Evolutionary conservation across 495 filamentous ascomycete genomes (phyloP), one percentile per base, ranked within the genome.

Genomic region (Saxophila tyrrhenica): DNA sequence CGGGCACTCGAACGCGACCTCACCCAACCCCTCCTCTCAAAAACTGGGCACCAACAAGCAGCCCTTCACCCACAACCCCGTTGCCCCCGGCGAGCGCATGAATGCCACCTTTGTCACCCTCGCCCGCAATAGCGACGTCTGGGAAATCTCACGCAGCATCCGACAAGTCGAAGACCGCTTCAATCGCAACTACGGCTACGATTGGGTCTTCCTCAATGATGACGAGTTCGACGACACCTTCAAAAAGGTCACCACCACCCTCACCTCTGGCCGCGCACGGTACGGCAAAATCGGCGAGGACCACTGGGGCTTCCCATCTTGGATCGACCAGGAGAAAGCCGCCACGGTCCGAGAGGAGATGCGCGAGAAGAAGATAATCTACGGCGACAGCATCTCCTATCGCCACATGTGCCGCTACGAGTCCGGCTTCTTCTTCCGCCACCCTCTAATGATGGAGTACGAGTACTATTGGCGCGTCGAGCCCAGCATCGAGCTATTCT

Each of bases 171-270:
- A 98, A 71, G 92, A 98, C 66, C 85, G 92, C 59, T 97, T 98
- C 81, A 98, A 98, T 70, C 79, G 81, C 60, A 84, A 89, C 48
- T 97, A 84, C 69, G 83, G 96, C 73, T 98, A 98, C 69, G 92
- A 97, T 65, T 98, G 92, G 92, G 94, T 98, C 24, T 98, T 98
- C 73, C 69, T 98, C 58, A 98, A 98, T 68, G 92, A 98, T 66
- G 78, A 88, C 65, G 85, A 87, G 1, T 98, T 98, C 62, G 86
- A 95, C 61, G 83, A 86, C 0, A 78, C 80, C 11, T 98, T 98
- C 73, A 97, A 87, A 70, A 89, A 86, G 64, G 78, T 98, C 52
- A 98, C 92, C 16, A 82, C 80, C 11, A 79, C 87, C 3, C 75
- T 98, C 32, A 83, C 89, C n/a, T 95, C 89, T 16, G 92, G 92